A percentile compares a stretch with the other conserved stretches of the same genome.
These are phyloP conservation scores for Candida ovalis DNA, from an alignment of 805 yeast genomes.

Conservation along the genomic window DNA sequence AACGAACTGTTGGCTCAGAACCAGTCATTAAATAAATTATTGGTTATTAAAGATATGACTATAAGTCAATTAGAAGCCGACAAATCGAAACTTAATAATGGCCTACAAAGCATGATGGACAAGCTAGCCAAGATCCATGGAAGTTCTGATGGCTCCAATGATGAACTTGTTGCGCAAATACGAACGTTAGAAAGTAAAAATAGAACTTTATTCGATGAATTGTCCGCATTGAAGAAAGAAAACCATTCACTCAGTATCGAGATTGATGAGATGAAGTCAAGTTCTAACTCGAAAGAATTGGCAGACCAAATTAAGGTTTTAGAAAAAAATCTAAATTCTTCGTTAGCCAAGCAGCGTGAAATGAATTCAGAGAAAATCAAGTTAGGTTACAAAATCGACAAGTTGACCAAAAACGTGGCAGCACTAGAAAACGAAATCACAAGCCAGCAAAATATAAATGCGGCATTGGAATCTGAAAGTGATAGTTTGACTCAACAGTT, in stretches of 20 bases:
- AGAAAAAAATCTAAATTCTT: slow-evolving; percentile 8
- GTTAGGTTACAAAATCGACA: slow-evolving; percentile 37
- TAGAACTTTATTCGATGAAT: neutral
- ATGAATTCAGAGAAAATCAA: slow-evolving; percentile 16
- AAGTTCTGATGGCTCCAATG: neutral
- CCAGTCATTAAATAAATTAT: neutral
- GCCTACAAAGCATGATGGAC: slow-evolving; percentile 13
- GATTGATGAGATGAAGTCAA: slow-evolving; percentile 1
- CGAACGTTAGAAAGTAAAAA: neutral
- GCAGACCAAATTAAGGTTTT: slow-evolving; percentile 1
- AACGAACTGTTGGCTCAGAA: neutral
- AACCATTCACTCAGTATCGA: neutral
- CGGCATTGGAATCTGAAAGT: slow-evolving; percentile 39
- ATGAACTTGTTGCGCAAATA: neutral
- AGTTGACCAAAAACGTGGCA: slow-evolving; percentile 20
- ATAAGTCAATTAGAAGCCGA: neutral
- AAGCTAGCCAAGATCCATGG: slow-evolving; percentile 7
- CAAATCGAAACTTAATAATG: slow-evolving; percentile 2
- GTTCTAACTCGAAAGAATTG: neutral
- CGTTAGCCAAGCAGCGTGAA: slow-evolving; percentile 15
- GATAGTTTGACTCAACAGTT: slow-evolving; percentile 35
- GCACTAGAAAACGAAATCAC: slow-evolving; percentile 18
- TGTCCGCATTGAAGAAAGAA: slow-evolving; percentile 5
- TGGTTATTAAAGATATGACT: neutral
- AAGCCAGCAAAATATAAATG: slow-evolving; percentile 15